A percentile compares a stretch with the other conserved stretches of the same genome.
Conservation (phyloP, 345 rosid species). For the Toxicodendron radicans region DNA sequence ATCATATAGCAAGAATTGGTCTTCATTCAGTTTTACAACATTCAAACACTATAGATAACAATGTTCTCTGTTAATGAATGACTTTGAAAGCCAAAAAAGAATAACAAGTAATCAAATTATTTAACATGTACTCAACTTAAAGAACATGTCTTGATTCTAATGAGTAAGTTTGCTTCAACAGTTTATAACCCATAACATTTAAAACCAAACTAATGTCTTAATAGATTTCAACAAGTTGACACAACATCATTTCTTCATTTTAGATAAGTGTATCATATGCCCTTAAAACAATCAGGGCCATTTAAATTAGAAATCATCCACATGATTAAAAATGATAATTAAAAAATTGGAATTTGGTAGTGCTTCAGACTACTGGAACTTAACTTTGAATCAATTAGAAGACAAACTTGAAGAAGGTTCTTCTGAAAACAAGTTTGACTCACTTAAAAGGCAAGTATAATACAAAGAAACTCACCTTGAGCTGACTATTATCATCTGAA, state of each 20-base stretch:
- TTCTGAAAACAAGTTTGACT: conserved; percentile 4
- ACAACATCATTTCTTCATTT: background rate
- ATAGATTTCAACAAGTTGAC: background rate
- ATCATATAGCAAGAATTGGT: background rate
- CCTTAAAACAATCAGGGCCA: conserved; percentile 7
- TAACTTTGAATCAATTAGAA: background rate
- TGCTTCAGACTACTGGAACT: background rate
- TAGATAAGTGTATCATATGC: background rate
- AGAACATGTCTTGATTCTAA: conserved; percentile 3
- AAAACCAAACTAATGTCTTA: background rate
- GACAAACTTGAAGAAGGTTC: background rate
- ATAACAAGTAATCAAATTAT: background rate
- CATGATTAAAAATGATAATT: background rate
- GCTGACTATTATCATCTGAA: conserved; percentile 74
- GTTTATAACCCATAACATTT: background rate
- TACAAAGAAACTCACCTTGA: conserved; percentile 53
- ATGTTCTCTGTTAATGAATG: background rate
- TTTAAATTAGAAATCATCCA: background rate
- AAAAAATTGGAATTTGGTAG: background rate
- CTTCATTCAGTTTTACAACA: background rate
- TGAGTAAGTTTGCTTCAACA: background rate
- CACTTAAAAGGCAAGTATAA: background rate
- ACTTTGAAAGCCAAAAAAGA: background rate
- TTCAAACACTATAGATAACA: background rate
- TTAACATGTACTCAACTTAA: background rate